phyloP scores from a whole-genome alignment of 192 early-diverging fungal species.

The Entomortierella beljakovae region DNA sequence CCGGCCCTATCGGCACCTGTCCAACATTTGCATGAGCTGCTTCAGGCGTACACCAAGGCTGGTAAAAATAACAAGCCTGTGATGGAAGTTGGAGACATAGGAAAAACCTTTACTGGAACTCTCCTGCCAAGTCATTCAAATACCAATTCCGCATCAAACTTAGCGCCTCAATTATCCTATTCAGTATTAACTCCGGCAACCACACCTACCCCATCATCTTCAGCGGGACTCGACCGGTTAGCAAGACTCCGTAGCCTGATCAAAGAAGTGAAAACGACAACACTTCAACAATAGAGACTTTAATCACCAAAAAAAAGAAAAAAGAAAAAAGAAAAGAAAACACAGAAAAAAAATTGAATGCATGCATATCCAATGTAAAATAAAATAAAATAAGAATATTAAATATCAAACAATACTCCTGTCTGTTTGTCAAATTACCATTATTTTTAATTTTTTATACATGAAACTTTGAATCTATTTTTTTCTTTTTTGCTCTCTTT shows the following conservation, averaged over 20 bases:
- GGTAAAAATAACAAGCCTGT: background rate
- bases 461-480: slow-evolving; percentile 31
- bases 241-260: slow-evolving; percentile 18
- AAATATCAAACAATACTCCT: no score
- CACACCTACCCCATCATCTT: background rate
- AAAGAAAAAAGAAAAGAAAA: background rate
- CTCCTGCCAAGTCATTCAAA: background rate
- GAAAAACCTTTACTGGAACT: background rate
- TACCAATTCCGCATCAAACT: background rate
- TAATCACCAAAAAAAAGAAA: background rate
- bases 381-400: background rate
- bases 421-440: no score
- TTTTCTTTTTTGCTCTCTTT: slow-evolving; percentile 64
- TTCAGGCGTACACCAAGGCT: background rate
- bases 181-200: background rate
- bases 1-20: background rate
- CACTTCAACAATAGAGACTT: background rate
- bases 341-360: no score
- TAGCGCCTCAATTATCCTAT: background rate
- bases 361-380: no score
- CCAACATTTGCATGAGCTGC: background rate
- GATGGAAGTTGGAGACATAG: background rate
- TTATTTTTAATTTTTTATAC: no score
- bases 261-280: slow-evolving; percentile 25
- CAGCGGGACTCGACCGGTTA: slow-evolving; percentile 3